Conservation (phyloP, 768 basidiomycete species). For the Hericium coralloides region DNA sequence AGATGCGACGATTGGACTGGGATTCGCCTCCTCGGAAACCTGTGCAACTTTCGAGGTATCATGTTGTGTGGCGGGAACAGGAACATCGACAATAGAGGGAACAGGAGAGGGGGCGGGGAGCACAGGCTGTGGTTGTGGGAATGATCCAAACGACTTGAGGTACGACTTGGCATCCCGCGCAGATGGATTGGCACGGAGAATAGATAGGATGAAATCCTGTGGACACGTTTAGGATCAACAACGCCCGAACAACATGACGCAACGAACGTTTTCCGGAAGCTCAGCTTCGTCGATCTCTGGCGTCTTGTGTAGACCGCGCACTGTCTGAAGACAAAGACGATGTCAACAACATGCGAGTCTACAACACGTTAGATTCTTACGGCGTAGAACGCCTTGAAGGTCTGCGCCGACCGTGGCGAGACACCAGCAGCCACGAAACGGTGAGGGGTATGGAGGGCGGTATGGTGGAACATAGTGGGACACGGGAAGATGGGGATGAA, state of each 20-base stretch:
- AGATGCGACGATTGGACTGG: constrained; percentile 54
- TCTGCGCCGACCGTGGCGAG: constrained; percentile 19
- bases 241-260: no score
- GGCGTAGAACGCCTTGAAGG: constrained; percentile 46
- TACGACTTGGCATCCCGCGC: constrained; percentile 85
- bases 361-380: constrained; percentile 28
- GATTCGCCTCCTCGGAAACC: constrained; percentile 24
- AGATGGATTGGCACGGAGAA: constrained; percentile 89
- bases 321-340: constrained; percentile 2
- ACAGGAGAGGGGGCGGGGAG: constrained; percentile 3
- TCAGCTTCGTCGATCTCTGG: constrained; percentile 1
- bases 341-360: not conserved
- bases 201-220: constrained; percentile 94
- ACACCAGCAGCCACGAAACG: constrained; percentile 16
- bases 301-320: constrained; percentile 6
- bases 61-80: constrained; percentile 21
- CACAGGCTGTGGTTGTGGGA: constrained; percentile 26
- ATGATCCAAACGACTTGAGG: constrained; percentile 81
- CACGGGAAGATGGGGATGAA: not conserved
- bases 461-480: constrained; percentile 12
- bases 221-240: constrained; percentile 7
- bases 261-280: constrained; percentile 5
- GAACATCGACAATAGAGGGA: constrained; percentile 21
- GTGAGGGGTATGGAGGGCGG: constrained; percentile 21
- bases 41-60: constrained; percentile 20